Percentiles rank a stretch among this genome's conserved stretches.
Conservation (phyloP, 306 rosid species). For the Trifolium dubium region DNA sequence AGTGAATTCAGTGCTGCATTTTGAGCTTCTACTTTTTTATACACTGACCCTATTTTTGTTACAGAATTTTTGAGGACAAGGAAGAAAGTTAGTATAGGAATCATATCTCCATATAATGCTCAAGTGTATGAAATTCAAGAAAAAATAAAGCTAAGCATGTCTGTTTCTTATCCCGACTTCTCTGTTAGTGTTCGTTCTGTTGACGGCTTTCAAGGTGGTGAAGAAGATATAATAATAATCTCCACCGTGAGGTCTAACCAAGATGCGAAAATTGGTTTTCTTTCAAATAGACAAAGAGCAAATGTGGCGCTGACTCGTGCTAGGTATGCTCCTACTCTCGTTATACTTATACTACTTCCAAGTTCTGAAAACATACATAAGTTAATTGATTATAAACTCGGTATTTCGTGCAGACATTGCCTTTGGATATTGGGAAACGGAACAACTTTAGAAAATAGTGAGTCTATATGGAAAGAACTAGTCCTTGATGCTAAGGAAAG, state of each 20-base stretch:
- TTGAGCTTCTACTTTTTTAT: background rate
- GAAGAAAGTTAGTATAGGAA: slow-evolving; percentile 63
- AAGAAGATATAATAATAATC: slow-evolving; percentile 60
- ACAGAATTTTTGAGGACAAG: slow-evolving; percentile 44
- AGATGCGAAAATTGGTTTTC: slow-evolving; percentile 58
- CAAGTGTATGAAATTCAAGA: slow-evolving; percentile 61
- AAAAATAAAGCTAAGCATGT: slow-evolving; percentile 37
- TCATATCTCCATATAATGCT: slow-evolving; percentile 68
- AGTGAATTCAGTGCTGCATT: background rate
- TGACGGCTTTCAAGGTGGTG: slow-evolving; percentile 83
- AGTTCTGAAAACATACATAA: background rate
- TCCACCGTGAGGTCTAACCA: slow-evolving; percentile 55
- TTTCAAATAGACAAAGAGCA: slow-evolving; percentile 56
- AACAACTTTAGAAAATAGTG: slow-evolving; percentile 45
- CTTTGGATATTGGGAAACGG: slow-evolving; percentile 67
- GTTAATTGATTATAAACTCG: background rate
- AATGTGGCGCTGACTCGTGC: slow-evolving; percentile 74
- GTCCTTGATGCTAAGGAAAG: slow-evolving; percentile 54
- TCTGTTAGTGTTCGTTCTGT: slow-evolving; percentile 60
- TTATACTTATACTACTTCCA: background rate
- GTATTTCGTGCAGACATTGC: slow-evolving; percentile 43
- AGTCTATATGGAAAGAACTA: slow-evolving; percentile 52
- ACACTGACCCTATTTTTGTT: background rate
- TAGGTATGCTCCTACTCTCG: slow-evolving; percentile 48
- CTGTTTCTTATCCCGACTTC: slow-evolving; percentile 39